Conservation (phyloP, 2,329 filamentous ascomycete species). For the Nothophaeocryptopus gaeumannii region DNA sequence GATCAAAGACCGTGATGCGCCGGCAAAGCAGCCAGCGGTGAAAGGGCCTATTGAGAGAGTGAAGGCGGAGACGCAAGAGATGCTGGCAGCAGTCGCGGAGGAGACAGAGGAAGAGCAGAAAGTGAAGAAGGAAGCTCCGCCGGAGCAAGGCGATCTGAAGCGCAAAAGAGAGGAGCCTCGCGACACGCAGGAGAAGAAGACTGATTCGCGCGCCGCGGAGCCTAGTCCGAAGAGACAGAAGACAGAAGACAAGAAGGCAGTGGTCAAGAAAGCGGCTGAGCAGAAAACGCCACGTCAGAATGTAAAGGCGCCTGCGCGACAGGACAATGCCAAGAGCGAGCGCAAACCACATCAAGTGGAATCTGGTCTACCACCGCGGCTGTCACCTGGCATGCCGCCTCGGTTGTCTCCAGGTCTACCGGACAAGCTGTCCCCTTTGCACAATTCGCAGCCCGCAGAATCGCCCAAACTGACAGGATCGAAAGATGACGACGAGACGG, state of each 20-base stretch:
- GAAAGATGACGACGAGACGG: conserved; percentile 21
- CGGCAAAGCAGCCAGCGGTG: conserved; percentile 28
- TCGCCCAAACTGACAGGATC: background rate
- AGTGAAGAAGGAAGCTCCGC: conserved; percentile 12
- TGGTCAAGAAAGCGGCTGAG: conserved; percentile 3
- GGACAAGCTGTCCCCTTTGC: conserved; percentile 22
- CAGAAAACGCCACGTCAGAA: background rate
- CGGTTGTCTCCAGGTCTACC: conserved; percentile 21
- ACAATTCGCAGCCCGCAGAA: background rate
- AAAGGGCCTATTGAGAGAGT: conserved; percentile 34
- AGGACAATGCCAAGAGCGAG: conserved; percentile 1
- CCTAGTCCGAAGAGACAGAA: conserved; percentile 14
- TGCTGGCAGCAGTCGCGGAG: conserved; percentile 29
- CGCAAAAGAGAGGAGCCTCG: conserved; percentile 23
- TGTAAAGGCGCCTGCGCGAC: background rate
- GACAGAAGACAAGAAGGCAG: conserved; percentile 2
- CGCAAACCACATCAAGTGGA: conserved; percentile 5
- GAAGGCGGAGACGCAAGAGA: conserved; percentile 34
- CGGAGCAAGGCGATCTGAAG: conserved; percentile 27
- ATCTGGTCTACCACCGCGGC: conserved; percentile 16
- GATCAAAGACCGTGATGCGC: conserved; percentile 19
- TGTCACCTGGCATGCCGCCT: conserved; percentile 21
- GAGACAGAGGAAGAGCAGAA: conserved; percentile 17
- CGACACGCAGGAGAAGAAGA: conserved; percentile 5
- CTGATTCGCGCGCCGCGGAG: background rate